Percentiles rank a stretch among this genome's conserved stretches.
These are phyloP conservation scores for Hymenoscyphus linearis DNA, from an alignment of 2,329 filamentous ascomycete species.

Conservation along the genomic window DNA sequence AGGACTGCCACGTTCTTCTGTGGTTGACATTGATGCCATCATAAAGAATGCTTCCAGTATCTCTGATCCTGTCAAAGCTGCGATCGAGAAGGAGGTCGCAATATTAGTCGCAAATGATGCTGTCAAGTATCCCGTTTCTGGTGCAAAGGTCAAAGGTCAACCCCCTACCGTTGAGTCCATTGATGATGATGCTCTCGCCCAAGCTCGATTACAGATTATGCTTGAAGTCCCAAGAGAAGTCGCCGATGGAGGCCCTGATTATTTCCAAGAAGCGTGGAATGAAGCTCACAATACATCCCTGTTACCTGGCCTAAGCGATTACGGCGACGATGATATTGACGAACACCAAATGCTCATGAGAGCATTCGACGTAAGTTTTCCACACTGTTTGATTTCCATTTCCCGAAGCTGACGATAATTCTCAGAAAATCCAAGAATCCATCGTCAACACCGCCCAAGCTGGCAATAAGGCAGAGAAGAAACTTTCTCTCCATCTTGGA, in stretches of 20 bases:
- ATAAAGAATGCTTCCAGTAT: constrained; percentile 57
- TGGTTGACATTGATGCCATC: constrained; percentile 66
- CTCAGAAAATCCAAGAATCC: constrained; percentile 62
- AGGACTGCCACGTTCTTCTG: constrained; percentile 69
- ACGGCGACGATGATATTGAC: constrained; percentile 62
- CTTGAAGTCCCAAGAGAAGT: constrained; percentile 40
- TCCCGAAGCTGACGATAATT: constrained; percentile 15
- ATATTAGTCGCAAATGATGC: constrained; percentile 80
- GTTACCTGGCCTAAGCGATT: constrained; percentile 74
- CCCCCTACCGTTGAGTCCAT: constrained; percentile 57
- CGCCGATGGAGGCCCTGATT: constrained; percentile 45
- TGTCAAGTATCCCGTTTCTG: constrained; percentile 64
- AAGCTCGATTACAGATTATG: constrained; percentile 70
- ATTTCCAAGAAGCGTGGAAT: constrained; percentile 50
- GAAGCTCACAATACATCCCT: constrained; percentile 47
- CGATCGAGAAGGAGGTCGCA: constrained; percentile 74
- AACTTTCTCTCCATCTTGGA: constrained; percentile 77
- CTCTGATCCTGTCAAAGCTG: constrained; percentile 57
- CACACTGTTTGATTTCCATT: constrained; percentile 1
- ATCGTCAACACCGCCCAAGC: constrained; percentile 71
- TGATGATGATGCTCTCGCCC: constrained; percentile 65
- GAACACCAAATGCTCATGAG: constrained; percentile 35
- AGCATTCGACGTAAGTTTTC: constrained; percentile 64
- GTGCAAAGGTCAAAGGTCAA: constrained; percentile 58
- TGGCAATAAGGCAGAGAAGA: constrained; percentile 88